These are phyloP conservation scores for Microcos paniculata DNA, from an alignment of 345 rosid genomes.

Conservation along the genomic window DNA sequence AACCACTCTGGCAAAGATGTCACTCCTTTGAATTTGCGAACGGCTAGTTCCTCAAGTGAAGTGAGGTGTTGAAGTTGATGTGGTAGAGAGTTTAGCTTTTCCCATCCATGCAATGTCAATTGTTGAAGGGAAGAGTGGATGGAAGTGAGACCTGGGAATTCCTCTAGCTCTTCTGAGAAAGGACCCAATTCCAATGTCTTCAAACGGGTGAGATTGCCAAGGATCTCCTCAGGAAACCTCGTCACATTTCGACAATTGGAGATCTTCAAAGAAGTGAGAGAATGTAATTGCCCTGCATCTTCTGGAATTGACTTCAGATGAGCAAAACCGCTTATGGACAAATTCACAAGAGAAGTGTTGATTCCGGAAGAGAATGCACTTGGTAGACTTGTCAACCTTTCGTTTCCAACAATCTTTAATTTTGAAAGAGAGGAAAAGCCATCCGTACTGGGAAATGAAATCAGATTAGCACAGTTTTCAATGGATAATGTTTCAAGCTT, in stretches of 20 bases:
- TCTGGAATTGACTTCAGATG: not conserved
- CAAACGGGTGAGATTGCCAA: not conserved
- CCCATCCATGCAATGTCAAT: not conserved
- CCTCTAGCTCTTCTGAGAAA: not conserved
- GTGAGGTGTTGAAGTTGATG: slow-evolving; percentile 13
- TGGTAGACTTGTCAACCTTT: not conserved
- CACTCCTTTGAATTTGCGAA: not conserved
- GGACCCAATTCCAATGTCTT: not conserved
- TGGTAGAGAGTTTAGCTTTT: slow-evolving; percentile 2
- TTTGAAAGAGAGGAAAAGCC: not conserved
- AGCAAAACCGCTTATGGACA: not conserved
- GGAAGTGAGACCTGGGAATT: slow-evolving; percentile 7
- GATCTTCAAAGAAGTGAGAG: too few relatives aligned
- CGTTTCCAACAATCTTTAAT: not conserved
- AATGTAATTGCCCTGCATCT: too few relatives aligned
- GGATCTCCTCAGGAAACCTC: not conserved
- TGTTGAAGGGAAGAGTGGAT: not conserved
- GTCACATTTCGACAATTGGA: not conserved
- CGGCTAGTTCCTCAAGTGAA: not conserved
- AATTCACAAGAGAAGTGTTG: not conserved
- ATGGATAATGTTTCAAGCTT: not conserved
- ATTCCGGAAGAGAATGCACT: not conserved
- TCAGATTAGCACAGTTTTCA: not conserved
- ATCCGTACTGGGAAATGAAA: not conserved
- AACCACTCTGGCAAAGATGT: slow-evolving; percentile 10